These are phyloP conservation scores for Phytophthora foliorum DNA, from an alignment of 352 stramenopile genomes.

Conservation along the genomic window DNA sequence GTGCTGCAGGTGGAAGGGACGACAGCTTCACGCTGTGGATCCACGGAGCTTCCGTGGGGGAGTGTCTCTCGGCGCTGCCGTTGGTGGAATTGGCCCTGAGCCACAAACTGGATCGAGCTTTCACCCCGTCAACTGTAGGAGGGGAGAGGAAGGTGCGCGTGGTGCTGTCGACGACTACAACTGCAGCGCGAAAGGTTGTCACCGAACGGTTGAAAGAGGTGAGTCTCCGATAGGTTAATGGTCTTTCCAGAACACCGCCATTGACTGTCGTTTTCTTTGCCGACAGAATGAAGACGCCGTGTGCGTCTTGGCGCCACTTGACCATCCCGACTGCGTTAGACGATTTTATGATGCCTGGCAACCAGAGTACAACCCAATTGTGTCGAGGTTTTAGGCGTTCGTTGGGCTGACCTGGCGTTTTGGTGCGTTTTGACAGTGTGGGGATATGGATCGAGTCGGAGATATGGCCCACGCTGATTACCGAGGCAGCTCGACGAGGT, in stretches of 20 bases:
- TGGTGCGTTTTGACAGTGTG: conserved; percentile 36
- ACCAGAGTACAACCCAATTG: conserved; percentile 49
- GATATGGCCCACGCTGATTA: conserved; percentile 81
- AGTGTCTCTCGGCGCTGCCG: conserved; percentile 75
- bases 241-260: not conserved
- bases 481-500: conserved; percentile 52
- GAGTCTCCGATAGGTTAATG: not conserved
- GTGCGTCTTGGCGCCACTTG: conserved; percentile 78
- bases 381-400: not conserved
- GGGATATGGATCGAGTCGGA: conserved; percentile 87
- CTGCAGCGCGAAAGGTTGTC: conserved; percentile 59
- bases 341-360: conserved; percentile 74
- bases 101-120: conserved; percentile 12
- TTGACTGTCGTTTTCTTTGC: conserved; percentile 1
- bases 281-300: conserved; percentile 32
- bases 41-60: conserved; percentile 78
- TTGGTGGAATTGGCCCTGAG: conserved; percentile 64
- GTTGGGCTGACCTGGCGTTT: not conserved
- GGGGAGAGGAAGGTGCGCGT: conserved; percentile 46
- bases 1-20: not conserved
- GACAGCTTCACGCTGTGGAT: conserved; percentile 68
- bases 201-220: conserved; percentile 34
- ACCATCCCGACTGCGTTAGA: conserved; percentile 56
- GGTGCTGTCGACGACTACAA: conserved; percentile 77
- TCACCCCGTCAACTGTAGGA: conserved; percentile 7